Evolutionary conservation across 805 yeast genomes (phyloP), one percentile per base, ranked within the genome.

Genomic region (Ogataea chonburiensis): DNA sequence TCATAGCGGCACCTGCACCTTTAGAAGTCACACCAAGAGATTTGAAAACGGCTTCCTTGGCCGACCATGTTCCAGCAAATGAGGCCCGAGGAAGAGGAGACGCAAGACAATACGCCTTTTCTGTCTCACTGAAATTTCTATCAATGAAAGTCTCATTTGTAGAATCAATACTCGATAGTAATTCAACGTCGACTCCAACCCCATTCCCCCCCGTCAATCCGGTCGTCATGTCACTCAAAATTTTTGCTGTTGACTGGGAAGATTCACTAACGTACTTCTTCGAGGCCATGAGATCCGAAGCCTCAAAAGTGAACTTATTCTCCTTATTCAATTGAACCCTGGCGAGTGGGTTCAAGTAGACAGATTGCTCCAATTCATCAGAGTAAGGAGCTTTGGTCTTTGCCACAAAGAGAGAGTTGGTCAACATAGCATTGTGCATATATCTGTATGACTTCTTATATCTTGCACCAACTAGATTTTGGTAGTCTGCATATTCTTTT

Each of bases 41-140:
- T 71, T 93, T 93, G 81, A 93, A 93, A 22, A 89, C 97, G 27
- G 99, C 98, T 70, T 93, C 99, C 68, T 93, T 93, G 28, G 98
- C 98, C 19, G 96, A 86, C 99, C 99, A 93, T 28, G 95, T 84
- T 31, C 99, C 99, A 17, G 98, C 88, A 65, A 75, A 93, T 3
- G 97, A 86, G 10, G 98, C 86, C 56, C 79, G 84, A 34, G 93
- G 86, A 48, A 73, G 73, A 27, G 97, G 71, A 20, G 96, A 79
- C 21, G 68, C 58, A 42, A 63, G 50, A 63, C 97, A 88, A 72
- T 93, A 93, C 22, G 67, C 70, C 49, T 81, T 80, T 70, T 93
- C 99, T 12, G 64, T 69, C 6, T 60, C 68, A 28, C 98, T 89
- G 73, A 89, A 93, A 73, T 93, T 93, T 60, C 98, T 79, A 64